phyloP scores from a whole-genome alignment of 2,329 filamentous ascomycete species.

The Cercospora citrullina region DNA sequence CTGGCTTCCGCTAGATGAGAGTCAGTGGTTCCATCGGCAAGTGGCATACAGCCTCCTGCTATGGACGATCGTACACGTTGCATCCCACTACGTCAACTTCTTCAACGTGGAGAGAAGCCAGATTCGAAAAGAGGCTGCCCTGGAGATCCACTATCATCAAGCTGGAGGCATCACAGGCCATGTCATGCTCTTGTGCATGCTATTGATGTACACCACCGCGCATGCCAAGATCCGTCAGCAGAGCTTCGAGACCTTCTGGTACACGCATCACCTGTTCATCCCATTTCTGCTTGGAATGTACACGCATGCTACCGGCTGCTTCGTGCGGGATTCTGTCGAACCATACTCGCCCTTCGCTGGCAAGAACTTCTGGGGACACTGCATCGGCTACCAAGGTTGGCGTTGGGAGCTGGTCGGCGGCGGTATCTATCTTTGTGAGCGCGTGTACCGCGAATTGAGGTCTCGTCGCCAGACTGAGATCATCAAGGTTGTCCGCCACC shows the following conservation, averaged over 20 bases:
- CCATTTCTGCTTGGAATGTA: constrained; percentile 92
- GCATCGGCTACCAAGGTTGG: constrained; percentile 94
- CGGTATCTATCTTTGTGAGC: constrained; percentile 80
- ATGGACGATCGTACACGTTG: constrained; percentile 75
- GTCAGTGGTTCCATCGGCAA: constrained; percentile 94
- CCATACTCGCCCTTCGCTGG: constrained; percentile 83
- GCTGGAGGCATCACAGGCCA: constrained; percentile 92
- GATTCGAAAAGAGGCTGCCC: constrained; percentile 73
- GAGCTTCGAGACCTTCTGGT: constrained; percentile 98
- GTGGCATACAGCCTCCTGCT: constrained; percentile 85
- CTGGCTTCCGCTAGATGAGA: constrained; percentile 93
- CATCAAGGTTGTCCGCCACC: constrained; percentile 90
- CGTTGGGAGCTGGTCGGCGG: constrained; percentile 91
- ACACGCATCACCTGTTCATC: constrained; percentile 97
- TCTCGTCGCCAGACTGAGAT: constrained; percentile 83
- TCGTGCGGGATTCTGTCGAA: constrained; percentile 77
- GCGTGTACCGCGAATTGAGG: constrained; percentile 87
- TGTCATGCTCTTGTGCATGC: constrained; percentile 98
- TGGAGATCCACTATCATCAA: constrained; percentile 89
- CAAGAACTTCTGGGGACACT: constrained; percentile 81
- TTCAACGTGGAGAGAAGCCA: constrained; percentile 89
- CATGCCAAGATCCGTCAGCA: constrained; percentile 93
- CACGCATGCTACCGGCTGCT: constrained; percentile 93
- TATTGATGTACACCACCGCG: constrained; percentile 95
- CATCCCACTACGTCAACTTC: constrained; percentile 95